Base-by-base conservation (phyloP, 2,329 filamentous ascomycete species). In the Fusarium protoensiforme region DNA sequence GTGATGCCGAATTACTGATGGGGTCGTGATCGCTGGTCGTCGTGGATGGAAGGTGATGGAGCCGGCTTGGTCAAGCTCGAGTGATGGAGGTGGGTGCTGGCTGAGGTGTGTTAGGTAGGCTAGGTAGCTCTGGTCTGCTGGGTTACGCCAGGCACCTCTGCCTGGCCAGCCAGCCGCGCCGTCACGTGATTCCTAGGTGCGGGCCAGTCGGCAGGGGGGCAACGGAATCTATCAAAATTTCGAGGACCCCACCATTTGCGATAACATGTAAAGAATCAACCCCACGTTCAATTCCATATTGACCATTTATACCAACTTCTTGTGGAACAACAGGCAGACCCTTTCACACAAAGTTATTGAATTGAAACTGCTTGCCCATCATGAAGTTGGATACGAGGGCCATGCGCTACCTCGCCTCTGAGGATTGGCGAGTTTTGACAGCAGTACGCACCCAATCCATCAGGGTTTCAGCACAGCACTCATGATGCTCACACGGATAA, bases 351-450 rank as follows among this genome's bases (percentile, higher is more conserved):
- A 11, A 46, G 18, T 4, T 27, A 20, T 27, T 18, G 33, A 16
- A 53, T 20, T 18, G 10, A 5, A 22, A 60, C 35, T 29, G 10
- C 8, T n/a, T 11, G 35, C 33, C 67, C 79, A 84, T 68, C 73
- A 99, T 99, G 96, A 97, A 96, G 87, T 91, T 99, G 82, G 95
- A 99, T 82, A 95, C 96, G 58, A 95, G 95, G 82, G 92, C 94
- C 58, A 92, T 99, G 85, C 95, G 97, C 81, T 96, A 99, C 84
- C 90, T 99, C 82, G 92, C 93, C 59, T 85, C 91, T 18, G 96
- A 98, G 84, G 96, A 99, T 87, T 99, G 97, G 94, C 91, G 93
- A 77, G 95, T 98, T 72, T 92, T 99, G 71, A 92, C 94, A 80
- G 96, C 94, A 78, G 96, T 97, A 92, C 71, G 91, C 83, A 54